Evolutionary conservation across 192 early-diverging fungal species (phyloP), one percentile per base, ranked within the genome.

Genomic region (Entomortierella parvispora): DNA sequence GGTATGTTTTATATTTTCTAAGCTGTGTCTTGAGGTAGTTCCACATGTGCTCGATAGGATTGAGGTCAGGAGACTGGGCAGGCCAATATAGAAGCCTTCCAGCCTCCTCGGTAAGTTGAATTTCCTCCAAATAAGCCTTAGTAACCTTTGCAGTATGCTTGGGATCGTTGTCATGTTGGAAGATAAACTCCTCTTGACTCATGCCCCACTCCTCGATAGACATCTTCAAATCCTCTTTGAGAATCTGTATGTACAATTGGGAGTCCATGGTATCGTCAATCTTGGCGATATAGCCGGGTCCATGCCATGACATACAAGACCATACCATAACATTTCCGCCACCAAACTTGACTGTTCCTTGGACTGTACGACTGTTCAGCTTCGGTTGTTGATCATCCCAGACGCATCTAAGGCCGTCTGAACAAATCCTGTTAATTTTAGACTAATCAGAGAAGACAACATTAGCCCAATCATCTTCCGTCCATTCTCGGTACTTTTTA

Each of bases 121-220:
- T n/a, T 18, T 28, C 34, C 0, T 40, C 46, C 60, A 74, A 31
- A 28, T 58, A 74, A 3, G 59, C 66, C 44, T 65, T 56, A 4
- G 67, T 61, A 17, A 55, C n/a, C 23, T 69, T 62, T 1, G 62
- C 34, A 11, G 58, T 81, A 46, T 81, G 80, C 62, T 75, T 81
- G 4, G 66, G 80, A 44, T 75, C 71, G 34, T 81, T 79, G 62
- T 82, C 70, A 20, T 83, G 71, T 17, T 80, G 71, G 22, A 83
- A 80, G 50, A 66, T 28, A 12, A 69, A 28, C 45, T 70, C 45
- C n/a, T 59, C 44, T 17, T 52, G 4, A 14, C 15, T 43, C 14
- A 79, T 40, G 34, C 62, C 49, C 56, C 61, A 61, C n/a, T 78
- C 46, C 23, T 58, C 44, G 4, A 68, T 10, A 5, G 65, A 64